phyloP scores from a whole-genome alignment of 257 asterid species.

The Datura wrightii region DNA sequence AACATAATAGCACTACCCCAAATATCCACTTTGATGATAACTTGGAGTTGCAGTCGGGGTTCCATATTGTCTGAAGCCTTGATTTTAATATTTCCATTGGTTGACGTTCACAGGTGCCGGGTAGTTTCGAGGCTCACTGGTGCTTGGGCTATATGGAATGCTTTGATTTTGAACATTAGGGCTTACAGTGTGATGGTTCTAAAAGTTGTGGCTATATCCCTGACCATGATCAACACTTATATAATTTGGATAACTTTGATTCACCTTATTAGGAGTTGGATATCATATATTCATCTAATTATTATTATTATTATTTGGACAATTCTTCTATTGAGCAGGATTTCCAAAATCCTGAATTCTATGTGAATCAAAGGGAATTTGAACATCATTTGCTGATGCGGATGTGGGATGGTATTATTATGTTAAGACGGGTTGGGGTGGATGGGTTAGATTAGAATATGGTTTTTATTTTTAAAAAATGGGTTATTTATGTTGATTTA shows the following conservation, averaged over 20 bases:
- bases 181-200: conserved; percentile 2
- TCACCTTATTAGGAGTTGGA: conserved; percentile 43
- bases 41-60: conserved; percentile 41
- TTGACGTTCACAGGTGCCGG: conserved; percentile 47
- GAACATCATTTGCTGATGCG: conserved; percentile 47
- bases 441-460: too few relatives aligned
- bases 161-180: conserved; percentile 49
- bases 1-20: too few relatives aligned
- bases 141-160: conserved; percentile 39
- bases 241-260: conserved; percentile 49
- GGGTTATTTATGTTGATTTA: too few relatives aligned
- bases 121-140: conserved; percentile 39
- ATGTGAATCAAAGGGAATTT: conserved; percentile 10
- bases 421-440: too few relatives aligned
- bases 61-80: conserved; percentile 42
- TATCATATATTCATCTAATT: conserved; percentile 31
- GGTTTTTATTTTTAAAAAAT: too few relatives aligned
- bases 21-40: conserved; percentile 55
- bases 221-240: conserved; percentile 39
- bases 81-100: conserved; percentile 50
- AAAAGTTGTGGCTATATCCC: conserved; percentile 32
- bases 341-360: conserved; percentile 24
- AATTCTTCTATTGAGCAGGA: conserved; percentile 40
- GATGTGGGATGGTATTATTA: too few relatives aligned
- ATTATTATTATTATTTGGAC: conserved; percentile 36